phyloP scores from a whole-genome alignment of 1,139 yeast species.

The Zygosaccharomyces sapae region DNA sequence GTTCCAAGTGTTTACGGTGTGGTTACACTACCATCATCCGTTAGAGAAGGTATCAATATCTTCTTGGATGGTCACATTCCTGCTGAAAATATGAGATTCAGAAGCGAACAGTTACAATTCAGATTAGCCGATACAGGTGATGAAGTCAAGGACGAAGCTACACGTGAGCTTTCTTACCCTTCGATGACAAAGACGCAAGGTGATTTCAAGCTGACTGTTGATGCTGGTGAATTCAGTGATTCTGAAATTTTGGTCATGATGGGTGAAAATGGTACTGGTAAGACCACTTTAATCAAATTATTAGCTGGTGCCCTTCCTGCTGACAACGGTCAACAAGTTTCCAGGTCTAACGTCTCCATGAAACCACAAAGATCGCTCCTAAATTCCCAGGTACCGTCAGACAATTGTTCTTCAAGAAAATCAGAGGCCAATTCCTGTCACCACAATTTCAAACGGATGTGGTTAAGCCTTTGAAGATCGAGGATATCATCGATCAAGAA shows the following conservation, averaged over 20 bases:
- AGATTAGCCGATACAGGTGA: constrained; percentile 92
- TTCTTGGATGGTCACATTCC: constrained; percentile 98
- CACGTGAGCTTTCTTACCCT: constrained; percentile 75
- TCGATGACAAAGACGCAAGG: constrained; percentile 88
- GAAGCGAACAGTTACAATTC: constrained; percentile 92
- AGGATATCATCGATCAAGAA: constrained; percentile 92
- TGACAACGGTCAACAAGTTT: constrained; percentile 72
- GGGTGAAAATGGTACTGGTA: constrained; percentile 99
- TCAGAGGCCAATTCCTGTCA: constrained; percentile 86
- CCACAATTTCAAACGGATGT: constrained; percentile 99
- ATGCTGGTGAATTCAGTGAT: constrained; percentile 87
- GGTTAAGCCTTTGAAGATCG: constrained; percentile 89
- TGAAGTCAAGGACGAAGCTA: constrained; percentile 68
- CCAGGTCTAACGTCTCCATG: constrained; percentile 89
- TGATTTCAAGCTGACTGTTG: constrained; percentile 79
- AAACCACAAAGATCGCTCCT: constrained; percentile 99
- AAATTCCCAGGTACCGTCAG: constrained; percentile 98
- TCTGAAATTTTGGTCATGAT: constrained; percentile 97
- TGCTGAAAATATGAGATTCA: constrained; percentile 92
- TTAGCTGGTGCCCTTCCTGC: constrained; percentile 91
- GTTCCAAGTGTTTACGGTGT: constrained; percentile 98
- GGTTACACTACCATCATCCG: constrained; percentile 91
- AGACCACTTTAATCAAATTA: constrained; percentile 92
- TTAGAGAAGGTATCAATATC: constrained; percentile 97
- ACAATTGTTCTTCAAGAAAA: constrained; percentile 93